phyloP scores from a whole-genome alignment of 2,329 filamentous ascomycete genomes.

The Aaosphaeria pasadenensis region DNA sequence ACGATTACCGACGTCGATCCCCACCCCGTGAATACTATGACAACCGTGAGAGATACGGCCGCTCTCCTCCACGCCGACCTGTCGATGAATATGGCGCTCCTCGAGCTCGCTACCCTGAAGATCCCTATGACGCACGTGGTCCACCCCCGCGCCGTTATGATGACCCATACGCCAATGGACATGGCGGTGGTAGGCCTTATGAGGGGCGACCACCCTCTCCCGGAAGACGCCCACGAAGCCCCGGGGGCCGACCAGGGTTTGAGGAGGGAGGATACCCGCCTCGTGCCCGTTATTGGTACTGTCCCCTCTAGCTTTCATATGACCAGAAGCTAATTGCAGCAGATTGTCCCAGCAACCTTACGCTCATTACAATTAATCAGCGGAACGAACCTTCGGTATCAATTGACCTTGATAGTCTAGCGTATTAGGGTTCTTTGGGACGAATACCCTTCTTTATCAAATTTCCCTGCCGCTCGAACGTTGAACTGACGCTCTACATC shows the following conservation, averaged over 20 bases:
- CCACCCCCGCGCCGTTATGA: slow-evolving; percentile 55
- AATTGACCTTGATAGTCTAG: too few species aligned
- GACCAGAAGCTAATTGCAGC: too few species aligned
- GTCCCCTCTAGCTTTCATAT: too few species aligned
- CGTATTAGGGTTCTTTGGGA: too few species aligned
- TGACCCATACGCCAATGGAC: slow-evolving; percentile 60
- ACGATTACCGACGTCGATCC: slow-evolving; percentile 82
- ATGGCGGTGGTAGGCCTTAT: slow-evolving; percentile 48
- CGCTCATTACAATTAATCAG: too few species aligned
- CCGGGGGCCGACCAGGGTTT: slow-evolving; percentile 57
- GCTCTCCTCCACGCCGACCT: slow-evolving; percentile 57
- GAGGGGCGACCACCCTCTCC: slow-evolving; percentile 47
- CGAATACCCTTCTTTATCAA: too few species aligned
- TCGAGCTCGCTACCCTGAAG: slow-evolving; percentile 65
- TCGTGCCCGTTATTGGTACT: slow-evolving; percentile 32
- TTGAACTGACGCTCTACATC: too few species aligned
- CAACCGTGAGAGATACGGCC: slow-evolving; percentile 62
- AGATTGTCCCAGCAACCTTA: too few species aligned
- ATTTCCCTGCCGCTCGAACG: too few species aligned
- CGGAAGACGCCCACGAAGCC: slow-evolving; percentile 42
- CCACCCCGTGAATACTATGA: slow-evolving; percentile 85
- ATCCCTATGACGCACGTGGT: slow-evolving; percentile 62
- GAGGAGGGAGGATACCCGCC: slow-evolving; percentile 46
- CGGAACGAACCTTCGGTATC: too few species aligned
- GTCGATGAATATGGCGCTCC: slow-evolving; percentile 73